These are phyloP conservation scores for Penicillium coprophilum DNA, from an alignment of 495 filamentous ascomycete genomes.

Conservation along the genomic window DNA sequence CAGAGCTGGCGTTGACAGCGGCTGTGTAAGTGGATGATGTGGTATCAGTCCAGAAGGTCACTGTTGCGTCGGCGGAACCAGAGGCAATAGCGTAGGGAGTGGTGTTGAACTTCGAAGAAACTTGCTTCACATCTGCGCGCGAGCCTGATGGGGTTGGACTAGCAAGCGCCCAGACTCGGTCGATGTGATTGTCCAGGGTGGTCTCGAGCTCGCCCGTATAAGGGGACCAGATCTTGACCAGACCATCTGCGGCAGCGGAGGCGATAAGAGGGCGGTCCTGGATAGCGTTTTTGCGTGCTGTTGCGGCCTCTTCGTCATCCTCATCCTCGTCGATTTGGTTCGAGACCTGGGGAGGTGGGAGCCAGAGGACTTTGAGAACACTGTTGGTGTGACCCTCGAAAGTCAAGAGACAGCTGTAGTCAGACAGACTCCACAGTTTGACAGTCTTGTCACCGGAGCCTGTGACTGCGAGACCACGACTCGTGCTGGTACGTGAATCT, in stretches of 20 bases:
- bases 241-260: conserved; percentile 88
- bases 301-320: conserved; percentile 33
- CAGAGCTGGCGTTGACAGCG: conserved; percentile 64
- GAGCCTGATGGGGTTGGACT: conserved; percentile 58
- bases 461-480: conserved; percentile 75
- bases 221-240: conserved; percentile 94
- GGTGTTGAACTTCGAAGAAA: conserved; percentile 30
- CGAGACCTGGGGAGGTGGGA: conserved; percentile 59
- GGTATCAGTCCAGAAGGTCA: conserved; percentile 95
- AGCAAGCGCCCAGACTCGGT: conserved; percentile 86
- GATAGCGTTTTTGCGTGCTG: conserved; percentile 25
- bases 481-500: conserved; percentile 58
- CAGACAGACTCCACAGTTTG: conserved; percentile 89
- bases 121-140: conserved; percentile 37
- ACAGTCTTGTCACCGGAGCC: conserved; percentile 94
- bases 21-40: conserved; percentile 74
- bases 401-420: conserved; percentile 90
- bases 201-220: conserved; percentile 73
- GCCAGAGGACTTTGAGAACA: conserved; percentile 90
- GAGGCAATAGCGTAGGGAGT: conserved; percentile 74
- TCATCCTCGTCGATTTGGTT: conserved; percentile 33
- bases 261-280: conserved; percentile 62
- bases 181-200: conserved; percentile 93
- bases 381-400: conserved; percentile 96
- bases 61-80: conserved; percentile 81